phyloP scores from a whole-genome alignment of 148 eudicot species.

The Rhododendron griersonianum region DNA sequence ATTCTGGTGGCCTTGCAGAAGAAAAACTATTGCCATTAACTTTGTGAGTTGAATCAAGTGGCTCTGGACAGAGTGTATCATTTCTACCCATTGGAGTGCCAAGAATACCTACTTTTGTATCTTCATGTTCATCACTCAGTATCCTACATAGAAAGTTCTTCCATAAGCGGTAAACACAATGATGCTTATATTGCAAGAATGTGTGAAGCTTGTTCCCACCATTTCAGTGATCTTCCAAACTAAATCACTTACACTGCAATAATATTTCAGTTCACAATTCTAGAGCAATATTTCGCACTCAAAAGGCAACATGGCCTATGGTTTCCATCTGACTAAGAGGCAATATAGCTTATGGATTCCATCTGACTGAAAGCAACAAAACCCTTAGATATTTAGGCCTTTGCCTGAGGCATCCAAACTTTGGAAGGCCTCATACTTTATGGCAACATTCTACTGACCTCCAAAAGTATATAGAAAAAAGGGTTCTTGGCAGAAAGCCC shows the following conservation, averaged over 20 bases:
- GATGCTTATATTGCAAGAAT: background rate
- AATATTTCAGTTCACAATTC: background rate
- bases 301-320: background rate
- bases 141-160: slow-evolving; percentile 43
- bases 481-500: background rate
- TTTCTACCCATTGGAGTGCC: slow-evolving; percentile 55
- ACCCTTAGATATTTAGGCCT: background rate
- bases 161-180: slow-evolving; percentile 2
- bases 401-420: background rate
- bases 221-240: background rate
- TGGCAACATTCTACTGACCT: background rate
- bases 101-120: slow-evolving; percentile 42
- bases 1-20: slow-evolving; percentile 38
- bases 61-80: slow-evolving; percentile 24
- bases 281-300: background rate
- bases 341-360: background rate
- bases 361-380: background rate
- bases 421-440: background rate
- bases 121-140: slow-evolving; percentile 55
- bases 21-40: slow-evolving; percentile 49
- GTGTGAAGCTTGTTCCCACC: slow-evolving; percentile 2
- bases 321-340: background rate
- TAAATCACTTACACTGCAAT: background rate
- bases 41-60: slow-evolving; percentile 40
- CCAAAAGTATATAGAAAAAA: background rate